Conservation (phyloP, 208 protist genomes). For the Trypanosoma scelopori region DNA sequence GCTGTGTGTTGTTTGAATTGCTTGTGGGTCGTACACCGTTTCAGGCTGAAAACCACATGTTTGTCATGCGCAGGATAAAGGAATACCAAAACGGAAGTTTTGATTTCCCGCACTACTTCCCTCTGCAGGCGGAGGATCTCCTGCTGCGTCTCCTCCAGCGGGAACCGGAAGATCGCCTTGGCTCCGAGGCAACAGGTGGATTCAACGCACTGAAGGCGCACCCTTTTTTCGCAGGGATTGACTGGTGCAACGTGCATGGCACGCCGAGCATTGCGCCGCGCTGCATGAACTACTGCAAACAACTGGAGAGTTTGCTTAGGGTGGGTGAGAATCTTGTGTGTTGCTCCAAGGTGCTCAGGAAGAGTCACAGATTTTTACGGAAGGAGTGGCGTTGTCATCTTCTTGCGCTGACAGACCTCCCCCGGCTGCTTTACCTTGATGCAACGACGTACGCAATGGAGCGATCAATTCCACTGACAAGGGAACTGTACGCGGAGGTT, state of each 20-base stretch:
- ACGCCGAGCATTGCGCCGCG: conserved; percentile 44
- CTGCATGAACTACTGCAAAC: conserved; percentile 41
- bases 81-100: conserved; percentile 27
- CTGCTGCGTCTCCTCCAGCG: conserved; percentile 72
- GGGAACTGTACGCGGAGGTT: conserved; percentile 37
- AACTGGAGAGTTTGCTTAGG: conserved; percentile 43
- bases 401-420: conserved; percentile 67
- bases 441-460: conserved; percentile 27
- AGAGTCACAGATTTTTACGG: background rate
- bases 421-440: conserved; percentile 67
- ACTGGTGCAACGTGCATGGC: conserved; percentile 55
- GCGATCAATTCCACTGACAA: conserved; percentile 33
- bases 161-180: conserved; percentile 69
- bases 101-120: conserved; percentile 45
- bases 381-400: conserved; percentile 26
- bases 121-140: conserved; percentile 60
- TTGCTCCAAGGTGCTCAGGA: conserved; percentile 45
- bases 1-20: conserved; percentile 76
- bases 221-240: conserved; percentile 78
- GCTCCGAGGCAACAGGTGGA: conserved; percentile 59
- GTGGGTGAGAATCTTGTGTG: conserved; percentile 53
- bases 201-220: conserved; percentile 82
- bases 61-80: conserved; percentile 65
- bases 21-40: conserved; percentile 63
- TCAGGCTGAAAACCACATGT: conserved; percentile 46